Conservation (phyloP, 2,329 filamentous ascomycete genomes). For the Aspergillus bombycis region DNA sequence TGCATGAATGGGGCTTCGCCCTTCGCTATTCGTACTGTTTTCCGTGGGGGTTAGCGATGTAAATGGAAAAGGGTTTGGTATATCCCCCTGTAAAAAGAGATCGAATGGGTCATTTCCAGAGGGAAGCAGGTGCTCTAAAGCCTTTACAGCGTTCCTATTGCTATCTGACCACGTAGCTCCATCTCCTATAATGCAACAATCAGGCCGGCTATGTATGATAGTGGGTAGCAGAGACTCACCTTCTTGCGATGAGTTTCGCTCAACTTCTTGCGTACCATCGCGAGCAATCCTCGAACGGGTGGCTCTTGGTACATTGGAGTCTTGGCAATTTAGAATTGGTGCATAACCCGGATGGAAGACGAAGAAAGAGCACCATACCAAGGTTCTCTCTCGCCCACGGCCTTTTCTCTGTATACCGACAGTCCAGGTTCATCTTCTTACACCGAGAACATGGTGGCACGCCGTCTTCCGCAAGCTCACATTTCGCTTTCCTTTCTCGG, state of each 20-base stretch:
- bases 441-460: conserved; percentile 45
- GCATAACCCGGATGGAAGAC: neutral
- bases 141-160: neutral
- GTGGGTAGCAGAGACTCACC: neutral
- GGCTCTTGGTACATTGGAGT: neutral
- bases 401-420: conserved; percentile 38
- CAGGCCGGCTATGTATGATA: neutral
- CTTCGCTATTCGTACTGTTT: neutral
- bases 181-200: neutral
- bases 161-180: neutral
- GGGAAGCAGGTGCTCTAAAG: neutral
- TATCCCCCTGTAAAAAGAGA: neutral
- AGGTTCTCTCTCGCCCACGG: conserved; percentile 25
- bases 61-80: neutral
- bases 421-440: conserved; percentile 47
- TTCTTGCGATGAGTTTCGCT: neutral
- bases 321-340: neutral
- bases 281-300: neutral
- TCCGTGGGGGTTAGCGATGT: neutral
- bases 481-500: conserved; percentile 50
- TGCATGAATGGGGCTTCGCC: neutral
- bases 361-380: conserved; percentile 25
- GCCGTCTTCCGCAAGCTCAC: conserved; percentile 39
- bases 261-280: neutral
- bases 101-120: neutral